phyloP scores from a whole-genome alignment of 1,284 basidiomycete genomes.

The Fomitopsis betulina region DNA sequence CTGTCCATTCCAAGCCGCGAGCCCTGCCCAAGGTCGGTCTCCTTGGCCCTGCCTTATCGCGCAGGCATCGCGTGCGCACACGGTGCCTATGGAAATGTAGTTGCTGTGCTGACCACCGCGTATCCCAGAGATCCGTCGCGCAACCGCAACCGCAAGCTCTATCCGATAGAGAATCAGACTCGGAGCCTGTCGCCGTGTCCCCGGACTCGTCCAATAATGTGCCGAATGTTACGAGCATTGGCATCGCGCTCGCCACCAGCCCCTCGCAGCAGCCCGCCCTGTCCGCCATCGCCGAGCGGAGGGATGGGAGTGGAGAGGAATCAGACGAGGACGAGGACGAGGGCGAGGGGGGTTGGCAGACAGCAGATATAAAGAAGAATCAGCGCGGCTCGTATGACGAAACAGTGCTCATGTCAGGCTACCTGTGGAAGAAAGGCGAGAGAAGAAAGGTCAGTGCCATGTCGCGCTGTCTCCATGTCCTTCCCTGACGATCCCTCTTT shows the following conservation, averaged over 20 bases:
- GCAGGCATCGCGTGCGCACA: slow-evolving; percentile 2
- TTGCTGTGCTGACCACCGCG: background rate
- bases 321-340: slow-evolving; percentile 64
- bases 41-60: slow-evolving; percentile 6
- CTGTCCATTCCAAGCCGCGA: slow-evolving; percentile 64
- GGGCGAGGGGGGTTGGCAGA: slow-evolving; percentile 59
- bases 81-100: background rate
- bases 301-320: slow-evolving; percentile 67
- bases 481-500: slow-evolving; percentile 9
- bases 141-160: slow-evolving; percentile 35
- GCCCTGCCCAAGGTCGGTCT: slow-evolving; percentile 30
- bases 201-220: slow-evolving; percentile 40
- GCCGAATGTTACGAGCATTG: slow-evolving; percentile 13
- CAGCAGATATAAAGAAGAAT: slow-evolving; percentile 31
- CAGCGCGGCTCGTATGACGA: slow-evolving; percentile 53
- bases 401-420: slow-evolving; percentile 84
- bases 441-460: slow-evolving; percentile 76
- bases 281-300: slow-evolving; percentile 70
- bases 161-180: slow-evolving; percentile 84
- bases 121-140: slow-evolving; percentile 17
- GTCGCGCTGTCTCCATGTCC: slow-evolving; percentile 3
- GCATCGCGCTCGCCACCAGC: slow-evolving; percentile 15
- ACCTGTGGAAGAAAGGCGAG: slow-evolving; percentile 91
- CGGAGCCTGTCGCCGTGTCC: slow-evolving; percentile 65
- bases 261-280: slow-evolving; percentile 49